Evolutionary conservation across 83 land plant species (phyloP), one percentile per base, ranked within the genome.

Genomic region (Diphasiastrum complanatum): DNA sequence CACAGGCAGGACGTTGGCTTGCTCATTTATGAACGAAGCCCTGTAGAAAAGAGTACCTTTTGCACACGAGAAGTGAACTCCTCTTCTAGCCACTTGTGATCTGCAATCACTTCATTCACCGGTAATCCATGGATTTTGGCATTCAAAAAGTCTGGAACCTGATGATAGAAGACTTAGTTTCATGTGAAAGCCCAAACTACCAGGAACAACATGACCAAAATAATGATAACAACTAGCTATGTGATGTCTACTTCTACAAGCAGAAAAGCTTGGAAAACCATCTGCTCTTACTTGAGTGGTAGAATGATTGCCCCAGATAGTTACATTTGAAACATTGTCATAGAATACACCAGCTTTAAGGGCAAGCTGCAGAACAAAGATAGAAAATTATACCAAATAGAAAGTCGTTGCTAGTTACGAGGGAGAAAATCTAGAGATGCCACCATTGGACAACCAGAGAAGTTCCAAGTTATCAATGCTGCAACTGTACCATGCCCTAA

Each of bases 301-400:
- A 14, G 95, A 87, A 65, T 92, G 98, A 50, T 92, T 92, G 54
- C 98, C 98, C 98, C 98, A 92, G 14, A 92, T 92, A 25, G 98
- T 85, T 43, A 87, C 67, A 62, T 92, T 88, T 26, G 98, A 92
- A 16, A 92, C 98, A 66, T 85, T 81, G 56, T 92, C 98, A 68
- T 91, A 91, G 59, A 92, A 92, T 0, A 88, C 91, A 29, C 98
- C 96, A n/a, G 98, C 98, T 79, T 83, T 88, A 0, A 88, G 79
- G 5, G 98, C 98, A 22, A 88, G 83, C 95, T 88, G 78, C 60
- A 61, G 16, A 41, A 22, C 23, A 14, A 20, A 12, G n/a, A 6
- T 8, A 49, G 22, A 49, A 49, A 19, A 8, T 12, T 49, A 40
- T 8, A 16, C 16, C 12, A 40, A 40, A 40, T 16, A 40, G 20